A percentile compares a stretch with the other conserved stretches of the same genome.
phyloP scores from a whole-genome alignment of 225 moss, liverwort and hornwort genomes.

The Asterella californica region DNA sequence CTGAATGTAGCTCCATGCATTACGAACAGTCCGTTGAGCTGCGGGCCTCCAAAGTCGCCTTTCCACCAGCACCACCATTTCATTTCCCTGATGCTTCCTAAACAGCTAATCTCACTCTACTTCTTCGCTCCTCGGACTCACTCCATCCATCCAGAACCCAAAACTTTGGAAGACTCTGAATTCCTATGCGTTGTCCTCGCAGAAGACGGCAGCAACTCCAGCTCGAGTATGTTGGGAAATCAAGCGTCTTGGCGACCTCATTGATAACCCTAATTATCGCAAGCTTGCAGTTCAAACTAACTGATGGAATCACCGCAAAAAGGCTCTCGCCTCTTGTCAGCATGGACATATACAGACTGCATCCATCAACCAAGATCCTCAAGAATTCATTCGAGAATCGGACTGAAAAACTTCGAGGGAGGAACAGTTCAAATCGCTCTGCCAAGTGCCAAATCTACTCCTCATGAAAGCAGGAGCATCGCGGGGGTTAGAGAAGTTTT shows the following conservation, averaged over 20 bases:
- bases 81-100: neutral
- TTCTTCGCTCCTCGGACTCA: neutral
- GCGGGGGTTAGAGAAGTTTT: neutral
- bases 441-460: neutral
- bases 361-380: neutral
- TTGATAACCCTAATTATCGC: neutral
- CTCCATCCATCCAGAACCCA: no score
- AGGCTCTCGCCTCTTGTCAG: neutral
- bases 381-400: neutral
- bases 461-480: neutral
- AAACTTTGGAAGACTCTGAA: no score
- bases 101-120: neutral
- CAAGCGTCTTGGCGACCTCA: neutral
- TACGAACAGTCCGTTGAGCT: constrained; percentile 88
- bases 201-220: neutral
- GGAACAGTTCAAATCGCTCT: neutral
- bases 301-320: neutral
- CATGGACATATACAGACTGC: neutral
- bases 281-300: neutral
- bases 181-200: neutral
- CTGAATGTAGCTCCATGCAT: constrained; percentile 74
- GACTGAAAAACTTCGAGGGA: neutral
- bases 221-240: neutral
- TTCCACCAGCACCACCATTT: constrained; percentile 23
- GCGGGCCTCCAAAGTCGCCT: constrained; percentile 84